Evolutionary conservation across 73 alveolate genomes (phyloP).

Genomic region (Diophrys appendiculata): DNA sequence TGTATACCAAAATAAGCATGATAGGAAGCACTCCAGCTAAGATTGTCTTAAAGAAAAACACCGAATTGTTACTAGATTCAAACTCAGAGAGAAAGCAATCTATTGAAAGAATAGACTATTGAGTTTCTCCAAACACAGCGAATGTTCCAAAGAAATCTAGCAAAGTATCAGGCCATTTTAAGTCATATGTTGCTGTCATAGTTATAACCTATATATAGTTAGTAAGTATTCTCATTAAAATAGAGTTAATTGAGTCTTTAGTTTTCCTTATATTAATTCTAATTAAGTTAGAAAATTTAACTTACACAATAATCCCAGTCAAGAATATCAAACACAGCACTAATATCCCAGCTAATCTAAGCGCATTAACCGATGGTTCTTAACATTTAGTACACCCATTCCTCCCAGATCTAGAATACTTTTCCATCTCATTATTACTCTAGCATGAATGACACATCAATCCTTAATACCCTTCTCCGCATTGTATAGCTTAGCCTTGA

Average conservation of each 20-base stretch:
- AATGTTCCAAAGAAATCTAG: slow-evolving; percentile 19
- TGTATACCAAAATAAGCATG: neutral
- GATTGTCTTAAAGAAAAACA: slow-evolving; percentile 2
- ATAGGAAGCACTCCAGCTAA: neutral
- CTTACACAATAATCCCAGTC: neutral
- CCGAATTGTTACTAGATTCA: neutral
- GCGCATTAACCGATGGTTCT: neutral
- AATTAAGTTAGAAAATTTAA: neutral
- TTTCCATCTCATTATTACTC: neutral
- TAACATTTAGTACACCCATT: slow-evolving; percentile 2
- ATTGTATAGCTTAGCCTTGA: too few species aligned
- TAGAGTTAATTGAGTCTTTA: slow-evolving; percentile 10
- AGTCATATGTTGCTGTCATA: slow-evolving; percentile 16
- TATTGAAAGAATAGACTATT: neutral
- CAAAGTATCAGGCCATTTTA: slow-evolving; percentile 16
- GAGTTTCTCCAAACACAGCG: neutral
- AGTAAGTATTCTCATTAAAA: slow-evolving; percentile 23
- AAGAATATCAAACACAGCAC: neutral
- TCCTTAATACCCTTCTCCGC: too few species aligned
- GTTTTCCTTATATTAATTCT: slow-evolving; percentile 5
- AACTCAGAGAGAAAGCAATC: neutral
- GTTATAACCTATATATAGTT: slow-evolving; percentile 33
- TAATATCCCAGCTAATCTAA: neutral
- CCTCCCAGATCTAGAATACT: slow-evolving; percentile 2
- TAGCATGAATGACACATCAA: too few species aligned